phyloP scores from a whole-genome alignment of 2,329 filamentous ascomycete genomes.

The Beauveria scarabaeidicola region DNA sequence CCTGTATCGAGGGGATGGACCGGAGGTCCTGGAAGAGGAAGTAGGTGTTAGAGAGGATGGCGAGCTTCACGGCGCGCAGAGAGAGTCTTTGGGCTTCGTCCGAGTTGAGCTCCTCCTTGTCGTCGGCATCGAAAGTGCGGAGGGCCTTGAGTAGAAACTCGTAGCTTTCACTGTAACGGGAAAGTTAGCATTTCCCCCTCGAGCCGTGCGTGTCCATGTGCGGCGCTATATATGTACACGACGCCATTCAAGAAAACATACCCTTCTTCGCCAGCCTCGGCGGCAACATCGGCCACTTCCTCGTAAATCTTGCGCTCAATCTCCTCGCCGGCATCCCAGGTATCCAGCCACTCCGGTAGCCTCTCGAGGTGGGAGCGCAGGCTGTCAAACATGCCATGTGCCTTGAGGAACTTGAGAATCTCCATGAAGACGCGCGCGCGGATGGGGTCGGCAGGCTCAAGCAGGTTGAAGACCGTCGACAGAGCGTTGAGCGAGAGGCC shows the following conservation, averaged over 20 bases:
- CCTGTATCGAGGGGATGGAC: conserved; percentile 74
- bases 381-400: conserved; percentile 69
- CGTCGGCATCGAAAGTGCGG: conserved; percentile 49
- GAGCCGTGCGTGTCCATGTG: not conserved
- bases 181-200: not conserved
- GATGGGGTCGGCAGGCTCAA: conserved; percentile 65
- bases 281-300: conserved; percentile 71
- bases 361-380: conserved; percentile 76
- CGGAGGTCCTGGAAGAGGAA: conserved; percentile 76
- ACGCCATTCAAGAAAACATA: conserved; percentile 35
- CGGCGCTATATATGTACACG: not conserved
- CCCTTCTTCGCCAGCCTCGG: conserved; percentile 68
- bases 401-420: conserved; percentile 75
- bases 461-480: conserved; percentile 93
- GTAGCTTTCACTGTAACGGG: conserved; percentile 46
- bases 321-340: conserved; percentile 76
- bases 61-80: conserved; percentile 46
- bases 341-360: conserved; percentile 70
- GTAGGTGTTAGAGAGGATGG: conserved; percentile 44
- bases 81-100: conserved; percentile 54
- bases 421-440: conserved; percentile 87
- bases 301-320: conserved; percentile 79
- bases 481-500: conserved; percentile 83
- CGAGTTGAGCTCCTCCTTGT: conserved; percentile 46
- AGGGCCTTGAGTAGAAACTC: conserved; percentile 58